These are phyloP conservation scores for Mimosa pudica DNA, from an alignment of 306 rosid genomes.

Conservation along the genomic window DNA sequence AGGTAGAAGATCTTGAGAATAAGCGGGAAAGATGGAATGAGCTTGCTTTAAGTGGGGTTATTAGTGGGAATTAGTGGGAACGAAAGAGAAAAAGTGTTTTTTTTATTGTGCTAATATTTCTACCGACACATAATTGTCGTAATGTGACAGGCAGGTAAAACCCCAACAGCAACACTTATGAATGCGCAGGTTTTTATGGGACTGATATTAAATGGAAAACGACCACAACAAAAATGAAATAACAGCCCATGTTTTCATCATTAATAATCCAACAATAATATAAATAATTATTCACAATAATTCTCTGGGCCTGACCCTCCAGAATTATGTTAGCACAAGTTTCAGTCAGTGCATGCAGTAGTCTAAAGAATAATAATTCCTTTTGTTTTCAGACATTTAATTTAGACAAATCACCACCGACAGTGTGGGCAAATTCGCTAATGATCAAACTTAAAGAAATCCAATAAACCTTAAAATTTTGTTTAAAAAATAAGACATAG, in stretches of 20 bases:
- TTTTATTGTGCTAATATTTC: neutral
- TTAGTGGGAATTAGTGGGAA: neutral
- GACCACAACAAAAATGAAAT: neutral
- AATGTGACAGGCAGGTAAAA: neutral
- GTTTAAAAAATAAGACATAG: neutral
- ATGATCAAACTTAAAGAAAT: neutral
- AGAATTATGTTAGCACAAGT: neutral
- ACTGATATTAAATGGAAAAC: constrained; percentile 12
- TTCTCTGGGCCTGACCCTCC: neutral
- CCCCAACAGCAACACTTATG: neutral
- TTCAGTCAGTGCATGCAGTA: neutral
- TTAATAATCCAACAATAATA: neutral
- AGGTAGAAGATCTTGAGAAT: neutral
- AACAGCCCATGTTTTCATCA: neutral
- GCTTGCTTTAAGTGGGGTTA: neutral
- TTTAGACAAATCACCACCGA: constrained; percentile 25
- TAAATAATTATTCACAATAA: neutral
- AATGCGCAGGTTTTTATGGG: neutral
- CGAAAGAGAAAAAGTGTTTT: neutral
- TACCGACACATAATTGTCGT: constrained; percentile 40
- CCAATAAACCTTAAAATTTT: neutral
- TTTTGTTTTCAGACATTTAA: neutral
- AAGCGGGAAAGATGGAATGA: neutral
- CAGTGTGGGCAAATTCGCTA: neutral
- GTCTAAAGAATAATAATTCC: neutral